Percentiles rank a stretch among this genome's conserved stretches.
These are phyloP conservation scores for Aspergillus pseudoviridinutans DNA, from an alignment of 2,329 filamentous ascomycete genomes.

Conservation along the genomic window DNA sequence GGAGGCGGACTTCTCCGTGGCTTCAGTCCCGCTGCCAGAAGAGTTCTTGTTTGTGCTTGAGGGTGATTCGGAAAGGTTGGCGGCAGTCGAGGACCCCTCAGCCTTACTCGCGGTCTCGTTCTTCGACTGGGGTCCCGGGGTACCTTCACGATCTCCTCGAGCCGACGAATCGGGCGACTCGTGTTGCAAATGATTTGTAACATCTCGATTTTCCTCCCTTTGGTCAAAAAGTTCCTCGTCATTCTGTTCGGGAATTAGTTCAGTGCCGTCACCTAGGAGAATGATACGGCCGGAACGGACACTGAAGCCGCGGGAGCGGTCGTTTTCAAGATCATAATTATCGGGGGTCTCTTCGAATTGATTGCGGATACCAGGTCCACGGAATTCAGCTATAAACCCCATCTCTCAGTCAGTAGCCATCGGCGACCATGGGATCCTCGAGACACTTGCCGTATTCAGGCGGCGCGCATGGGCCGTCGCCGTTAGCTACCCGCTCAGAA, in stretches of 20 bases:
- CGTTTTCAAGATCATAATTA: slow-evolving; percentile 51
- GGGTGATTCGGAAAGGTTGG: slow-evolving; percentile 35
- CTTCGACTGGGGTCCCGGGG: slow-evolving; percentile 46
- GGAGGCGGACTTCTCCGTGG: slow-evolving; percentile 24
- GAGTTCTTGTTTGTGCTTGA: slow-evolving; percentile 35
- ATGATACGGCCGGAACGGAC: slow-evolving; percentile 81
- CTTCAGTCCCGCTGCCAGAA: slow-evolving; percentile 11
- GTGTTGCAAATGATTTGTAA: slow-evolving; percentile 78
- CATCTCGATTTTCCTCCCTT: slow-evolving; percentile 79
- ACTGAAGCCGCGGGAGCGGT: slow-evolving; percentile 63
- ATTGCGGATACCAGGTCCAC: slow-evolving; percentile 75
- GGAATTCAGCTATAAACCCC: slow-evolving; percentile 67
- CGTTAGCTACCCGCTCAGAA: slow-evolving; percentile 87
- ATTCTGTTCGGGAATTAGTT: slow-evolving; percentile 82
- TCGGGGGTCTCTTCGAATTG: slow-evolving; percentile 73
- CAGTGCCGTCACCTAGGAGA: slow-evolving; percentile 89
- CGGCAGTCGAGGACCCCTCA: slow-evolving; percentile 8
- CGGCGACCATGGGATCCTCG: slow-evolving; percentile 40
- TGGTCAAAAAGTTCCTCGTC: slow-evolving; percentile 94
- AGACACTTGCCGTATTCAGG: slow-evolving; percentile 94
- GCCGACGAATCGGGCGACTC: slow-evolving; percentile 31
- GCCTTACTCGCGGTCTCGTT: slow-evolving; percentile 22
- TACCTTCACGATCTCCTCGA: slow-evolving; percentile 48
- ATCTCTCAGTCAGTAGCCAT: slow-evolving; percentile 38
- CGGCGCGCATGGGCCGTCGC: slow-evolving; percentile 96